These are phyloP conservation scores for Venturia carpophila DNA, from an alignment of 2,329 filamentous ascomycete genomes.

Conservation along the genomic window DNA sequence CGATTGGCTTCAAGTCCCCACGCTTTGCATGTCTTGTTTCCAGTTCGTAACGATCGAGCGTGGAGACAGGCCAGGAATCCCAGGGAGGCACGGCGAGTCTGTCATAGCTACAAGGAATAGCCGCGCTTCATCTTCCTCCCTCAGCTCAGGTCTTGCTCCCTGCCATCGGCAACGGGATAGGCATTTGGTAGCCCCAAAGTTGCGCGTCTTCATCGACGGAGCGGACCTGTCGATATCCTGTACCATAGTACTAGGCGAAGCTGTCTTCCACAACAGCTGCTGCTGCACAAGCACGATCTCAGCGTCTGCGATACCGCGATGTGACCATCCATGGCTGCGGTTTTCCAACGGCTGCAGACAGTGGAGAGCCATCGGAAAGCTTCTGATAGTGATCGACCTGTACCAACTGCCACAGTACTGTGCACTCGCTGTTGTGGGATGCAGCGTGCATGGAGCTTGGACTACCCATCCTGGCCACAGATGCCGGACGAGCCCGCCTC, in stretches of 20 bases:
- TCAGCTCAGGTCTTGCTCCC: neutral
- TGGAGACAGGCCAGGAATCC: neutral
- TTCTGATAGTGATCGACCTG: conserved; percentile 1
- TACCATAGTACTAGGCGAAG: too few relatives aligned
- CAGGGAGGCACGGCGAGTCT: too few relatives aligned
- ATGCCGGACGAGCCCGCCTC: neutral
- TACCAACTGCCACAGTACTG: neutral
- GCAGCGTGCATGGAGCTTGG: conserved; percentile 9
- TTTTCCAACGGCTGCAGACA: neutral
- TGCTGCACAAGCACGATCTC: neutral
- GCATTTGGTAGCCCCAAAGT: neutral
- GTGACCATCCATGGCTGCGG: neutral
- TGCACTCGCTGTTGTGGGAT: too few relatives aligned
- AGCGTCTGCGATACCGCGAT: neutral
- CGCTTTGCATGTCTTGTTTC: too few relatives aligned
- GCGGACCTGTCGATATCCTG: neutral
- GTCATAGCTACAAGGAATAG: too few relatives aligned
- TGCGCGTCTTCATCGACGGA: neutral
- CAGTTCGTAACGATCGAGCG: too few relatives aligned
- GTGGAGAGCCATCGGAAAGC: neutral
- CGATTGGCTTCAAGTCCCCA: too few relatives aligned
- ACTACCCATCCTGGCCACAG: neutral
- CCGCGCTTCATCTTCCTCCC: neutral
- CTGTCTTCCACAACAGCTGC: neutral
- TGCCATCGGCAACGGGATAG: neutral